Base-by-base conservation (phyloP, 768 basidiomycete species). In the Antrodiella citrinella region DNA sequence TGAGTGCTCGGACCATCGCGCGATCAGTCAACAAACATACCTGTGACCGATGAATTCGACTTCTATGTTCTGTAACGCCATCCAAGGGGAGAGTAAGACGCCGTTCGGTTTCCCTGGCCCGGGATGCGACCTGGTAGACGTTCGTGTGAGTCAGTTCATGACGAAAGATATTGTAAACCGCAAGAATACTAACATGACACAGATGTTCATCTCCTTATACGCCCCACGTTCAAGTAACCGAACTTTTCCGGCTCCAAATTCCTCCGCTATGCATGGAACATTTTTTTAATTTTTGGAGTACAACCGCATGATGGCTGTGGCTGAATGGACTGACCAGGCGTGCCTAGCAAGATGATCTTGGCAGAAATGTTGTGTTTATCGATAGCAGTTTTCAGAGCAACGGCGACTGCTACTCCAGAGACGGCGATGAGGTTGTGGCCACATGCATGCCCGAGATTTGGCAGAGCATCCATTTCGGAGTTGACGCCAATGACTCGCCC, bases 361-460 rank as follows among this genome's bases (percentile, higher is more conserved):
- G 86, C 88, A 24, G 80, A 58, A 41, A 84, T 70, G 57, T 78
- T 68, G 62, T 82, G 78, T 47, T 74, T 70, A 65, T 80, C 69
- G 53, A 91, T 62, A 22, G 83, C 86, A 47, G 79, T 73, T 62
- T 82, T 84, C 47, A 90, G 73, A 26, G 84, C 84, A 49, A 91
- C 65, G 24, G 87, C 86, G 41, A 82, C 70, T 30, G 82, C 89
- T 26, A 86, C 79, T 38, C 87, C 88, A 54, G 80, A 78, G 57
- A 83, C 76, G 43, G 88, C 88, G 56, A 90, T 90, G 54, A 91
- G 72, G 64, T 91, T 90, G 65, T 91, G 88, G 0, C 88, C 88
- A 60, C 88, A 91, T 0, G 78, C 86, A 62, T 80, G 77, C 3
- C 77, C 77, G 47, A 79, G 70, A 30, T 70, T 63, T n/a, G 75